Base-by-base conservation (phyloP, 2,329 filamentous ascomycete genomes). In the Ophiostoma pallidulum region DNA sequence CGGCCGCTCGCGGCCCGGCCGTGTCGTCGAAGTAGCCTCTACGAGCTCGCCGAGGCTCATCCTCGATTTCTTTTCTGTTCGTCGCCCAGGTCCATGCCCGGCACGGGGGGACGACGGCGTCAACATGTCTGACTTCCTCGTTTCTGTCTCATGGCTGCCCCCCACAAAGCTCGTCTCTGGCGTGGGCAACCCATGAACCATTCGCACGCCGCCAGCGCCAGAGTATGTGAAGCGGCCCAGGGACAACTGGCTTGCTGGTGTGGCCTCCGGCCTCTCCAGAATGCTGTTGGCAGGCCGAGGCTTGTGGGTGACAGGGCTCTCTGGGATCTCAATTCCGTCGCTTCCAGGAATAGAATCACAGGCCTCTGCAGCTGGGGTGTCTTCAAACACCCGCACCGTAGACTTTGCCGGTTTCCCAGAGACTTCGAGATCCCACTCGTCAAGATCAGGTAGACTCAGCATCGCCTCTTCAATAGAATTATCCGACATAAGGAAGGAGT, bases 401-500 rank as follows among this genome's bases (percentile, higher is more conserved):
- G 64, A 57, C 50, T 63, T 66, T 37, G 57, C 61, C 0, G 59
- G 54, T 1, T 60, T 55, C 19, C 62, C 56, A n/a, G 63, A 58
- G 38, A 41, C 39, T 8, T 24, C 16, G 2, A 40, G 26, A 19
- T 66, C 62, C 74, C 73, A 77, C 10, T 63, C 66, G n/a, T 69
- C 69, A 33, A 73, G 60, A 39, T 78, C 75, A 1, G 75, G 74
- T 10, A 80, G 58, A 18, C 66, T 66, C 22, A 65, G 60, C 18
- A 80, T 62, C 0, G 68, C 73, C 49, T 78, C 75, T 24, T 78
- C 74, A 35, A 79, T 64, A 0, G 75, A 78, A 51, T 78, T 74
- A 51, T 79, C 75, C 0, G 75, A 79, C 56, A 76, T 65, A 16
- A 77, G 53, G 47, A 71, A 68, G 1, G 61, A 61, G 10, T 74